phyloP scores from a whole-genome alignment of 805 yeast genomes.

The Sugiyamaella floridensis region DNA sequence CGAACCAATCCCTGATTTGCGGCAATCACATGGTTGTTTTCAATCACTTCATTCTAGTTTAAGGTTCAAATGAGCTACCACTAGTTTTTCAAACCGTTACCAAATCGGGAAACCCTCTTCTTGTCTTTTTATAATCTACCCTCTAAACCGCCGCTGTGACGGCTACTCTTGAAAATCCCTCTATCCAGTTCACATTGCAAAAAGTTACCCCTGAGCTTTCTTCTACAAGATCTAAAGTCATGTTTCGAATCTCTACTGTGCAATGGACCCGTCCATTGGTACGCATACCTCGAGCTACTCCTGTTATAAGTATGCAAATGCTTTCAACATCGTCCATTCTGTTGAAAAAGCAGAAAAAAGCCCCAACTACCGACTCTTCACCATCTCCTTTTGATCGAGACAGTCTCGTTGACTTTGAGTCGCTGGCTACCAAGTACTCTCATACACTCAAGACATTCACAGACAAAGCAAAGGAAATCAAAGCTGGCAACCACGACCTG shows the following conservation, averaged over 20 bases:
- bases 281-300: too few species aligned
- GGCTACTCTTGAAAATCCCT: too few species aligned
- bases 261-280: background rate
- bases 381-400: constrained; percentile 8
- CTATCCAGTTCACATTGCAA: too few species aligned
- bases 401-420: constrained; percentile 13
- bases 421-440: constrained; percentile 39
- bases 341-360: background rate
- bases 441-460: constrained; percentile 46
- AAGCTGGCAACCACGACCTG: constrained; percentile 65
- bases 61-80: too few species aligned
- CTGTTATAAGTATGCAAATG: background rate
- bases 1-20: too few species aligned
- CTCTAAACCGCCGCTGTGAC: too few species aligned
- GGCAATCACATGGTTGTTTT: too few species aligned
- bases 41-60: too few species aligned
- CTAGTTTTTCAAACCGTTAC: too few species aligned
- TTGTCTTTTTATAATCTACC: too few species aligned
- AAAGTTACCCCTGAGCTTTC: background rate
- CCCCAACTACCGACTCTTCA: background rate
- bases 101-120: too few species aligned
- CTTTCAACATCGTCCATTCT: background rate
- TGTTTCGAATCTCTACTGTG: background rate
- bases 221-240: background rate
- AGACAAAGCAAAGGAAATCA: constrained; percentile 53